Base-by-base conservation (phyloP, 75 land plant species). In the Chamaecyparis obtusa region DNA sequence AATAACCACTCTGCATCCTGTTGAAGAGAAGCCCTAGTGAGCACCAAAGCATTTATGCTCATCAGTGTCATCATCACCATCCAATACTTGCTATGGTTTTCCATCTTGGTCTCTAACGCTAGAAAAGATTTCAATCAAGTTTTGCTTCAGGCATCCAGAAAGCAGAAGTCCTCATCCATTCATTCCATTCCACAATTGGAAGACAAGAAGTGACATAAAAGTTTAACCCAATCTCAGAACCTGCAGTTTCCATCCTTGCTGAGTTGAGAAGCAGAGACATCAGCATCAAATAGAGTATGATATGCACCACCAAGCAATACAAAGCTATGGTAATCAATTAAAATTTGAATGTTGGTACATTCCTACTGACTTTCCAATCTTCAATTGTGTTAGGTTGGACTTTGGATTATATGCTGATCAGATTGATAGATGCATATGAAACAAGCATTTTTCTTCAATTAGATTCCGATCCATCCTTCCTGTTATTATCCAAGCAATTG, bases 1-100 rank as follows among this genome's bases (percentile, higher is more conserved):
- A 83, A 54, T 43, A 83, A 46, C 85, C 85, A 83, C 55, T 83
- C 17, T 51, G 85, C 36, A 83, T 83, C 55, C 85, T 54, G 60
- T 13, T 74, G 76, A 41, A 81, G 30, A 81, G 46, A 37, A 41
- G 83, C 43, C 21, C 30, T 41, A 21, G 30, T 44, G 30, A 43
- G 27, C 24, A 24, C 83, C 44, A 44, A 21, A 37, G 46, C 3
- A 44, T 43, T 81, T 27, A 81, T 41, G 48, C 30, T 44, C 83
- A 81, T 41, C 49, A 81, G 36, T 7, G 24, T 44, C 8, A 81
- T 81, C 48, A 37, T 33, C 24, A 81, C 44, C 83, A 81, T 43
- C 48, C 44, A 81, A 27, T 81, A 81, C 49, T 44, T 43, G 83
- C 48, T 27, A 41, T 39, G 76, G 36, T 1, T 32, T 30, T 74